phyloP scores from a whole-genome alignment of 177 flowering plant genomes.

The Vitis hybrid region DNA sequence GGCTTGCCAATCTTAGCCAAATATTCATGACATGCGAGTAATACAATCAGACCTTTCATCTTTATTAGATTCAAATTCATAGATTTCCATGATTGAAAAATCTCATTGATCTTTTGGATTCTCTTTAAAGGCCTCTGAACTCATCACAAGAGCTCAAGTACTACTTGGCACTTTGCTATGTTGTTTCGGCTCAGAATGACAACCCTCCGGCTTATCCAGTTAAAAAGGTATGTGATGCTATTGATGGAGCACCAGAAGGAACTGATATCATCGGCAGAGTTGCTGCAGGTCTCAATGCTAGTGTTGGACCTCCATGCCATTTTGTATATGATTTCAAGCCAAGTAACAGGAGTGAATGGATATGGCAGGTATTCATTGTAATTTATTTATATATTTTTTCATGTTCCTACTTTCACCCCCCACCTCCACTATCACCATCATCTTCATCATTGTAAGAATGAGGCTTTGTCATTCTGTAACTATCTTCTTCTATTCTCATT shows the following conservation, averaged over 20 bases:
- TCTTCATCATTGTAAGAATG: too few relatives aligned
- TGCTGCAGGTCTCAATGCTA: constrained; percentile 16
- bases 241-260: constrained; percentile 9
- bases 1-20: constrained; percentile 32
- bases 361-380: too few relatives aligned
- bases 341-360: too few relatives aligned
- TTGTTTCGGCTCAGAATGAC: constrained; percentile 15
- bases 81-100: too few relatives aligned
- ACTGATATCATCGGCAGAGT: constrained; percentile 22
- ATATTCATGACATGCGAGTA: constrained; percentile 49
- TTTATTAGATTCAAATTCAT: not conserved
- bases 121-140: too few relatives aligned
- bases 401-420: too few relatives aligned
- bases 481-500: too few relatives aligned
- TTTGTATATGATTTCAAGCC: too few relatives aligned
- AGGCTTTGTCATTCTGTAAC: too few relatives aligned
- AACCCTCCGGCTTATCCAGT: constrained; percentile 13
- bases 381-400: too few relatives aligned
- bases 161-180: constrained; percentile 1
- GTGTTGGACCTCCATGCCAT: too few relatives aligned
- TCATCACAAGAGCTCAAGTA: constrained; percentile 12
- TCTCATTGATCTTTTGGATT: not conserved
- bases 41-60: not conserved
- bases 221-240: constrained; percentile 4
- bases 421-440: too few relatives aligned